Base-by-base conservation (phyloP, 1,284 basidiomycete genomes). In the Austroboletus sp. region DNA sequence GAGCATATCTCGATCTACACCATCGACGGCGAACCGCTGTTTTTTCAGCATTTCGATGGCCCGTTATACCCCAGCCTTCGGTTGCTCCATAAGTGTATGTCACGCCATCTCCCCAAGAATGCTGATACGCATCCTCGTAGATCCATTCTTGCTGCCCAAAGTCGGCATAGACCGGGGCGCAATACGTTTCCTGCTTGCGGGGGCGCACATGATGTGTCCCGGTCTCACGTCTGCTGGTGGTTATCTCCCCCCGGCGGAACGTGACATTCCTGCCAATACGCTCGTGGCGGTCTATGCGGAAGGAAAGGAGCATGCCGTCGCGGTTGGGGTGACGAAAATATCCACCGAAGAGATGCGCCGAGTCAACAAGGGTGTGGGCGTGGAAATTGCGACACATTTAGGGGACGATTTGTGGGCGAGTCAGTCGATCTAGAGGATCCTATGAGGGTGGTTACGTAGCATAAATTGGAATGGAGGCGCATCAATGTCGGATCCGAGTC, bases 1-100 rank as follows among this genome's bases (percentile, higher is more conserved):
- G 95, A 98, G 55, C 90, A 96, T 65, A 79, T 98, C 56, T 91
- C 90, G 44, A 88, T 99, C 63, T 92, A 90, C 66, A 87, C 92
- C 1, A 72, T 95, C 30, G 79, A 92, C 53, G 77, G 82, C 38
- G 84, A 88, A 61, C 93, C 95, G 5, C 66, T 98, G 49, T 90
- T 97, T 70, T 95, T 97, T 74, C 94, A 99, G 67, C 93, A 97
- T 67, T 94, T 90, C 63, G 95, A 98, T 67, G 93, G 91, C 0
- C 91, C 91, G 0, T 82, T 90, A 60, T 85, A 85, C 61, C 95
- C 96, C 3, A 92, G 90, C 1, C 71, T 98, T 51, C 79, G 85
- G 52, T 67, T 98, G 5, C 70, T 98, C 49, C 96, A 98, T 68
- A 85, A 88, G 72, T 98, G 91, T 92, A 61, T 60, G 85, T 71